Base-by-base conservation (phyloP, 106 monocot species). In the Platanthera guangdongensis region DNA sequence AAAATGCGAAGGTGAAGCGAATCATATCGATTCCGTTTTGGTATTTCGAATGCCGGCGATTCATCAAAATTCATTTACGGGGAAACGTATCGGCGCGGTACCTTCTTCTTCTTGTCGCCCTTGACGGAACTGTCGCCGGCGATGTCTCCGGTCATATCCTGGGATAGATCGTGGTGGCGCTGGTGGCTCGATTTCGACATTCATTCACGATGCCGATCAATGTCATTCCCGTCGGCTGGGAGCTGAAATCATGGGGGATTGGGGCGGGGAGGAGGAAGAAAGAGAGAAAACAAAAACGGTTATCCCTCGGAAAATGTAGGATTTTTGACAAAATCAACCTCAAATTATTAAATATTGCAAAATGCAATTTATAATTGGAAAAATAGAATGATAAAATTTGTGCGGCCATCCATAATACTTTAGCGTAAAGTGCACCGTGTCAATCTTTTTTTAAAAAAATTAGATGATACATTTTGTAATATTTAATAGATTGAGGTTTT, bases 51-150 rank as follows among this genome's bases (percentile, higher is more conserved):
- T 52, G 52, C 59, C 1, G 50, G 57, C 5, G 62, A 39, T 7
- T 60, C 59, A 19, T 19, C 8, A 19, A 7, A 13, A 77, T 64
- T 11, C 11, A 11, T 48, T 16, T 25, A 4, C 0, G 25, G 72
- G n/a, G 9, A 54, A 32, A 49, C 2, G 69, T 0, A 68, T 8
- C 9, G 11, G 16, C 19, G 1, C 4, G 55, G 47, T 76, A 88
- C 88, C 88, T 84, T 92, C 39, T 88, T 91, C 78, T 88, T 88
- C 68, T 86, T 88, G 52, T 84, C 91, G 68, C 74, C 76, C 77
- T 88, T 88, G 46, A 81, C 14, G 22, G 88, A 92, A 50, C 73
- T 79, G 2, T 84, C 88, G 21, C 47, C 59, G 4, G 75, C 76
- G 10, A 60, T 67, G 7, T 84, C 68, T 75, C 84, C 86, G 13